A percentile compares a stretch with the other conserved stretches of the same genome.
phyloP scores from a whole-genome alignment of 306 rosid genomes.

The Psophocarpus tetragonolobus region DNA sequence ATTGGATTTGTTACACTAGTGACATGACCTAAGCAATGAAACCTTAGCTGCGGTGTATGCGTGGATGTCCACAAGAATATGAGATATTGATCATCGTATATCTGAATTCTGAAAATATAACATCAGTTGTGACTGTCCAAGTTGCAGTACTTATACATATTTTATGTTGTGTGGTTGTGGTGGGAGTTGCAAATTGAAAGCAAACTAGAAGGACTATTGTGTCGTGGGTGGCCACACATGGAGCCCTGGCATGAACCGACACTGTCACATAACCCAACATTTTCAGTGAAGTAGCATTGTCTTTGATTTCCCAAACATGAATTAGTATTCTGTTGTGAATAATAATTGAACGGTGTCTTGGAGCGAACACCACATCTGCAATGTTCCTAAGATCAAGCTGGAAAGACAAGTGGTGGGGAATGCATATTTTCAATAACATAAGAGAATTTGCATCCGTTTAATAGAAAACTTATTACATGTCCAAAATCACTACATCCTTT shows the following conservation, averaged over 20 bases:
- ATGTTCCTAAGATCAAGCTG: not conserved
- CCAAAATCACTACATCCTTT: too few species aligned
- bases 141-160: not conserved
- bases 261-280: not conserved
- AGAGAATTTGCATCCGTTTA: too few species aligned
- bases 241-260: not conserved
- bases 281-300: not conserved
- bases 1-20: not conserved
- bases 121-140: not conserved
- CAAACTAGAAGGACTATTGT: not conserved
- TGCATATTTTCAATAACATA: too few species aligned
- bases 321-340: not conserved
- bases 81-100: not conserved
- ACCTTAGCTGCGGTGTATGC: not conserved
- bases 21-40: not conserved
- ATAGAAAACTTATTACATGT: too few species aligned
- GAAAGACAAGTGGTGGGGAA: constrained; percentile 6
- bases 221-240: not conserved
- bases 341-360: not conserved
- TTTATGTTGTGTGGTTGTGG: not conserved
- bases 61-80: not conserved
- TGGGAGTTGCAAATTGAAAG: not conserved
- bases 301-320: not conserved
- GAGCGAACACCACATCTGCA: constrained; percentile 9
- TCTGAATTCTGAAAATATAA: not conserved